Conservation (phyloP, 805 yeast species). For the Metschnikowia shivogae region DNA sequence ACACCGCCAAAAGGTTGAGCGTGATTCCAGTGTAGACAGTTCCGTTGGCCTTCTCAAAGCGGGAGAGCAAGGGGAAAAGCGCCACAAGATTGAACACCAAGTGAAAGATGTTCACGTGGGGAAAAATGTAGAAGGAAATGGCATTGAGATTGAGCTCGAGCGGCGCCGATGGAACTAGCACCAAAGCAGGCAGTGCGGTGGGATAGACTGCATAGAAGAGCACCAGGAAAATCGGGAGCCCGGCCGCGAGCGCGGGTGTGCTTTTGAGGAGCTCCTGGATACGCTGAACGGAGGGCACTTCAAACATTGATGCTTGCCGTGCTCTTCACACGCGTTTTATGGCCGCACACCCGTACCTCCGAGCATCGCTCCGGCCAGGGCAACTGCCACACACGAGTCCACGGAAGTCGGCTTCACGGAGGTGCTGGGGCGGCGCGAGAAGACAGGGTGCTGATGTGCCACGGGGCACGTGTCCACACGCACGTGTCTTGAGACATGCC, state of each 20-base stretch:
- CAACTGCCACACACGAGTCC: too few species aligned
- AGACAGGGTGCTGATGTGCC: too few species aligned
- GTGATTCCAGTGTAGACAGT: constrained; percentile 83
- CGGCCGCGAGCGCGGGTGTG: constrained; percentile 59
- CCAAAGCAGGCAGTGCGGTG: constrained; percentile 10
- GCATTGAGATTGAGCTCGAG: constrained; percentile 43
- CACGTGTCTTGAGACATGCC: too few species aligned
- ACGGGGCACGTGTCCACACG: too few species aligned
- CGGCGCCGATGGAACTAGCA: constrained; percentile 46
- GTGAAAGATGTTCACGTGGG: constrained; percentile 61
- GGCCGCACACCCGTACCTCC: neutral
- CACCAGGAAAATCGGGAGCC: constrained; percentile 52
- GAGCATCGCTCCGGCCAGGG: neutral
- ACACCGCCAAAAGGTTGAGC: constrained; percentile 64
- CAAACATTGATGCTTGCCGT: neutral
- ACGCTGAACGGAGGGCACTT: neutral
- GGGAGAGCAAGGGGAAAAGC: constrained; percentile 54
- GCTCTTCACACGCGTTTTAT: neutral
- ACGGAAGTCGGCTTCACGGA: neutral
- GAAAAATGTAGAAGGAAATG: constrained; percentile 69
- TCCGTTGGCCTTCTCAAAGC: constrained; percentile 71
- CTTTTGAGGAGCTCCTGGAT: constrained; percentile 6
- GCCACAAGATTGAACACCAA: constrained; percentile 55
- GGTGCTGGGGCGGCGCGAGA: neutral
- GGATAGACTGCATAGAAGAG: constrained; percentile 38